Evolutionary conservation across 2,329 filamentous ascomycete genomes (phyloP).

Genomic region (Aaosphaeria arxii): DNA sequence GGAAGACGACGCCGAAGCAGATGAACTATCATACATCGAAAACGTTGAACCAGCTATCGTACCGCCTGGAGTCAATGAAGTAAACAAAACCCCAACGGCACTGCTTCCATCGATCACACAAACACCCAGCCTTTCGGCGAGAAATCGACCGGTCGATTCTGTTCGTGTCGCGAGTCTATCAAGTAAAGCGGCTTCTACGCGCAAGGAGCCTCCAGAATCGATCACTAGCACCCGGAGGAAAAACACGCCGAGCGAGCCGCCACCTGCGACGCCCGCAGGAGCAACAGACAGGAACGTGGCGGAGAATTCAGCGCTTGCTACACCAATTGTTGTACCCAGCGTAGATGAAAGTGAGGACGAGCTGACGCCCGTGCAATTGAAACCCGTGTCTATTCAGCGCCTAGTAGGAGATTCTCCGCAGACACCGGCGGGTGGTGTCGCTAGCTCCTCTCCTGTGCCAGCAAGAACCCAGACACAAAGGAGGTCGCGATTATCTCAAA

Average conservation of each 20-base stretch:
- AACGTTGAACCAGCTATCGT: slow-evolving; percentile 4
- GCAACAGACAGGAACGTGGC: slow-evolving; percentile 7
- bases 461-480: no score
- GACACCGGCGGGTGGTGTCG: no score
- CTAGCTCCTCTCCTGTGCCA: no score
- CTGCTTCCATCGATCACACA: not conserved
- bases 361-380: not conserved
- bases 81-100: not conserved
- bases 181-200: not conserved
- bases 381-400: no score
- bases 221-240: slow-evolving; percentile 9
- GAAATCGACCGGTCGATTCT: not conserved
- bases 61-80: not conserved
- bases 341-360: slow-evolving; percentile 24
- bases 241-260: slow-evolving; percentile 8
- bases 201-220: not conserved
- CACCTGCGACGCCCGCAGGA: slow-evolving; percentile 20
- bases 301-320: slow-evolving; percentile 9
- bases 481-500: no score
- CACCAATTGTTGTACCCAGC: slow-evolving; percentile 9
- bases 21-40: slow-evolving; percentile 22
- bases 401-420: no score
- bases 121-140: not conserved
- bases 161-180: not conserved
- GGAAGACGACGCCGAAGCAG: slow-evolving; percentile 24